phyloP scores from a whole-genome alignment of 2,329 filamentous ascomycete genomes.

The Teratosphaeria zuluensis region DNA sequence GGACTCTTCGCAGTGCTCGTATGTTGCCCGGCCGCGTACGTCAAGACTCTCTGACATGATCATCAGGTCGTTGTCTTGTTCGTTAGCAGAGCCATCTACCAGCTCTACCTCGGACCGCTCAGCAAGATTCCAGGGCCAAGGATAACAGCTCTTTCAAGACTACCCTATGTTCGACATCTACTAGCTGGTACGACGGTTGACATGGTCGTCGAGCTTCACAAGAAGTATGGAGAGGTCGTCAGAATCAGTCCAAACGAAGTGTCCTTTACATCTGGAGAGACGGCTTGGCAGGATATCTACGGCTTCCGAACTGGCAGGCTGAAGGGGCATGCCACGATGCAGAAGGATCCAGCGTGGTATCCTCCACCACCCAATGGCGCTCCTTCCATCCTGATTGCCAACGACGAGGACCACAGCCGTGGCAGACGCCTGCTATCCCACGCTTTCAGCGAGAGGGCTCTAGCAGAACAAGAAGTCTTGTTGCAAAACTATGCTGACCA shows the following conservation, averaged over 20 bases:
- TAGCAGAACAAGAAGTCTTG: conserved; percentile 31
- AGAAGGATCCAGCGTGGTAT: conserved; percentile 30
- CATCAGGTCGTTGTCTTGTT: neutral
- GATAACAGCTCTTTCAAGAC: conserved; percentile 14
- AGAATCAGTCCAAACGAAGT: conserved; percentile 33
- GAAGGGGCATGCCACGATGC: conserved; percentile 14
- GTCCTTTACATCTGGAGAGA: conserved; percentile 35
- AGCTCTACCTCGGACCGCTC: conserved; percentile 34
- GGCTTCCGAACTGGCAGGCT: conserved; percentile 27
- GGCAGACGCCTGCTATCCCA: conserved; percentile 30
- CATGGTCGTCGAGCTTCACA: conserved; percentile 36
- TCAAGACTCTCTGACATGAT: neutral
- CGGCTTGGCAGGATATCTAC: conserved; percentile 36
- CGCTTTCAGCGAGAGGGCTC: conserved; percentile 34
- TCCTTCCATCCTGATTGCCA: conserved; percentile 22
- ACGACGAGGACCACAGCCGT: conserved; percentile 30
- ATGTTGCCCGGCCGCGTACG: neutral
- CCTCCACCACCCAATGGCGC: conserved; percentile 22
- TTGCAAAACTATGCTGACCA: conserved; percentile 32
- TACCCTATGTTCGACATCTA: conserved; percentile 17
- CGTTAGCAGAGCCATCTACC: neutral
- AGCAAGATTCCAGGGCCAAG: conserved; percentile 35
- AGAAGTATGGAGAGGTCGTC: conserved; percentile 34
- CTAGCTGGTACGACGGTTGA: conserved; percentile 15
- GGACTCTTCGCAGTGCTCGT: neutral